Percentiles rank a stretch among this genome's conserved stretches.
These are phyloP conservation scores for Brasilioporus rufonigricans DNA, from an alignment of 768 basidiomycete genomes.

Conservation along the genomic window DNA sequence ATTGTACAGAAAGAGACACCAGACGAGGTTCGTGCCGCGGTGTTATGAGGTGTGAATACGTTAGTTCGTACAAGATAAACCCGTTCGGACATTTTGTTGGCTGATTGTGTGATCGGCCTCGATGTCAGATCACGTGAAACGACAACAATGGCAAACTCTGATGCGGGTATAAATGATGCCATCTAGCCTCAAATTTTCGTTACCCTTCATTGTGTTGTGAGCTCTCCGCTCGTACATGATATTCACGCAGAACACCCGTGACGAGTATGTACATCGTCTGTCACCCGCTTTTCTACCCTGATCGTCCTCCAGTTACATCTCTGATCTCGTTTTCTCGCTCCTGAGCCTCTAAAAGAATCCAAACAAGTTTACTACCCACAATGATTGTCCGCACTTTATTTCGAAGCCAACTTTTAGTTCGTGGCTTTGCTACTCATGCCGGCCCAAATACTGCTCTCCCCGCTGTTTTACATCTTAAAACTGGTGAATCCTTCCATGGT, in stretches of 20 bases:
- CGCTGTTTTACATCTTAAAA: conserved; percentile 88
- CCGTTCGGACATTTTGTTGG: too few species aligned
- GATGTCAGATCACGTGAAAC: conserved; percentile 3
- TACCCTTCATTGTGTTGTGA: background rate
- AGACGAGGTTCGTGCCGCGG: too few species aligned
- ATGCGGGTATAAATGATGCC: conserved; percentile 9
- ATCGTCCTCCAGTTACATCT: conserved; percentile 65
- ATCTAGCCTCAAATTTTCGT: conserved; percentile 1
- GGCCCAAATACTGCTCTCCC: conserved; percentile 51
- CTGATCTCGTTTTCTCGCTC: conserved; percentile 87
- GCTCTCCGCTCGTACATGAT: conserved; percentile 56
- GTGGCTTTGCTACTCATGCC: conserved; percentile 69
- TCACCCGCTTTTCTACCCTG: conserved; percentile 13
- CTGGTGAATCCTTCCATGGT: conserved; percentile 90
- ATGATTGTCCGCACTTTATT: conserved; percentile 61
- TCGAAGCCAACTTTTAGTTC: conserved; percentile 47
- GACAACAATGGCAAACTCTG: conserved; percentile 21
- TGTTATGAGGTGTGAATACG: too few species aligned
- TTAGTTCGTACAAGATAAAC: too few species aligned
- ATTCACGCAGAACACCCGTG: conserved; percentile 84
- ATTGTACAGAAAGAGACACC: too few species aligned
- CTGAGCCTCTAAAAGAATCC: conserved; percentile 31
- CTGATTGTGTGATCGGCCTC: too few species aligned
- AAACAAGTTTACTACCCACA: conserved; percentile 28
- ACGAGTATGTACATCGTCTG: conserved; percentile 60